Evolutionary conservation across 2,329 filamentous ascomycete species (phyloP).

Genomic region (Cladosporium oxysporum): DNA sequence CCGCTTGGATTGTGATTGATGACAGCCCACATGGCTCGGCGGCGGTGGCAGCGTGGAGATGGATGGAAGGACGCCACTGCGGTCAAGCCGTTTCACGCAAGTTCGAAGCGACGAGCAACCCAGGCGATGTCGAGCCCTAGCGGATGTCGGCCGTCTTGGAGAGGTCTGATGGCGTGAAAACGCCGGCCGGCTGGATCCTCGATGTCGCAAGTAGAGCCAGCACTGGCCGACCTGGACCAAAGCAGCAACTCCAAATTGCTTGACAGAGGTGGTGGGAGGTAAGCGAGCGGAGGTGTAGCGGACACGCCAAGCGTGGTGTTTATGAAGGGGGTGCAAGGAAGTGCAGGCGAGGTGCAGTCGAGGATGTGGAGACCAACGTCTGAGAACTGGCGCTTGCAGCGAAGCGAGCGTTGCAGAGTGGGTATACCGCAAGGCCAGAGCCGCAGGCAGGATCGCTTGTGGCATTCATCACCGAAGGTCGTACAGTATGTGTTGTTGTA

Average conservation of each 20-base stretch:
- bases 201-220: slow-evolving; percentile 18
- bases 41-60: neutral
- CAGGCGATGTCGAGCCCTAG: slow-evolving; percentile 3
- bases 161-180: neutral
- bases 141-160: slow-evolving; percentile 6
- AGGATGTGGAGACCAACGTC: slow-evolving; percentile 11
- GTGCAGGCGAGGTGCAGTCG: neutral
- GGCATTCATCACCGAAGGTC: neutral
- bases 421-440: neutral
- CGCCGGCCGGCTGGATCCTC: slow-evolving; percentile 4
- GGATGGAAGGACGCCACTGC: slow-evolving; percentile 3
- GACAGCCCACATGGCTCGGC: slow-evolving; percentile 14
- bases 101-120: slow-evolving; percentile 8
- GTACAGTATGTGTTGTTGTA: neutral
- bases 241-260: neutral
- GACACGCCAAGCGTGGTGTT: slow-evolving; percentile 8
- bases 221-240: neutral
- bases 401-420: slow-evolving; percentile 9
- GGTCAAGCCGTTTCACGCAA: slow-evolving; percentile 12
- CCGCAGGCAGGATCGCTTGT: neutral
- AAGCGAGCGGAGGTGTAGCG: neutral
- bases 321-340: slow-evolving; percentile 14
- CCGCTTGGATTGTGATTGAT: slow-evolving; percentile 8
- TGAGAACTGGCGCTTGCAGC: slow-evolving; percentile 14
- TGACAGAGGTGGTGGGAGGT: neutral